Conservation (phyloP, 2,329 filamentous ascomycete species). For the Fusarium sp. region DNA sequence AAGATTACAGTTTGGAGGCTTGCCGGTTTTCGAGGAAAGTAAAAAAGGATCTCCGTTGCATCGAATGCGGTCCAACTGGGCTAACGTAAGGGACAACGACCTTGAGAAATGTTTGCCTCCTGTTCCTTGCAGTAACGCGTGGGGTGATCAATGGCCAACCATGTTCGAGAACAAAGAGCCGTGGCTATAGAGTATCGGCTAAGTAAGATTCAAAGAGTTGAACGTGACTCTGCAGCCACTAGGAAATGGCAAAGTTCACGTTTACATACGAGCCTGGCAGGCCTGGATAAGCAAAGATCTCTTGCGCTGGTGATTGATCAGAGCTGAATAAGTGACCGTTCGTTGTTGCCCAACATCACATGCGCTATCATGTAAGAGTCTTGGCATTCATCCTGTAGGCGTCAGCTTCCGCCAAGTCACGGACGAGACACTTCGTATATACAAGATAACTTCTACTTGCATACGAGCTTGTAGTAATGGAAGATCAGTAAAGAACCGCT, state of each 20-base stretch:
- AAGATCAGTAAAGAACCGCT: background rate
- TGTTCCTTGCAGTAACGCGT: conserved; percentile 21
- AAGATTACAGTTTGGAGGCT: conserved; percentile 12
- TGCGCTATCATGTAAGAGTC: background rate
- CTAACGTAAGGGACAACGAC: conserved; percentile 25
- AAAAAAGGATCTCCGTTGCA: background rate
- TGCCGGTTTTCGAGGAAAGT: conserved; percentile 10
- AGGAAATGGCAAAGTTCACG: background rate
- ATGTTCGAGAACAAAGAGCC: background rate
- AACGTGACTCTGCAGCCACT: background rate
- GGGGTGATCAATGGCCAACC: conserved; percentile 1
- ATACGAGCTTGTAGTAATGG: background rate
- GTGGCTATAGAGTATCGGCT: conserved; percentile 19
- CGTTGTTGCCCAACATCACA: background rate
- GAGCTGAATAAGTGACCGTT: background rate
- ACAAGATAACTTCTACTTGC: background rate
- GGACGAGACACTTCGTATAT: background rate
- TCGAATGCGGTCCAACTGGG: background rate
- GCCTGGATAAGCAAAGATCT: background rate
- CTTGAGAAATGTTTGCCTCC: background rate
- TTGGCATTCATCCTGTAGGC: background rate
- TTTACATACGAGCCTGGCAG: too few relatives aligned
- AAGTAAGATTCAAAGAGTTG: background rate
- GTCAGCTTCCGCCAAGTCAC: background rate
- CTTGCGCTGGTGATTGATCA: background rate